Conservation (phyloP, 305 asterid species). For the Euphrasia arctica region DNA sequence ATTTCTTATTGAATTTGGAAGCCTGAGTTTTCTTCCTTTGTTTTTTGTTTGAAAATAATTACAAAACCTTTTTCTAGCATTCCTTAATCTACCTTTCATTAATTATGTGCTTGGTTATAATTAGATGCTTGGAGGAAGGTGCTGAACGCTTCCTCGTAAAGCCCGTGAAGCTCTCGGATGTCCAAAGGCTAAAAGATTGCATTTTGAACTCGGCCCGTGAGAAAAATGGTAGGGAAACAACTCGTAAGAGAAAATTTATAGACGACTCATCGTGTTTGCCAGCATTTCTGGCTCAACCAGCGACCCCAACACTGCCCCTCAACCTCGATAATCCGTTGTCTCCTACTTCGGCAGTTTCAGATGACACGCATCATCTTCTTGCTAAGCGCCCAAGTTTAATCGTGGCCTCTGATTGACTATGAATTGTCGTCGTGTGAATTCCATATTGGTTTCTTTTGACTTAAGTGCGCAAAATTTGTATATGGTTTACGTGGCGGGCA, state of each 20-base stretch:
- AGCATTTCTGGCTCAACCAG: neutral
- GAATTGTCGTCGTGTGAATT: neutral
- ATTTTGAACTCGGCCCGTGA: conserved; percentile 42
- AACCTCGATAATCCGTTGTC: neutral
- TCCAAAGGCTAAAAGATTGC: conserved; percentile 59
- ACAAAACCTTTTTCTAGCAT: neutral
- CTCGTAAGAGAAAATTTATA: conserved; percentile 44
- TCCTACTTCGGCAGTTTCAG: neutral
- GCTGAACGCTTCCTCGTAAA: conserved; percentile 82
- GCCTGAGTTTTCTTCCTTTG: neutral
- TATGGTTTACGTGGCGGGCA: neutral
- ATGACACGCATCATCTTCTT: conserved; percentile 25
- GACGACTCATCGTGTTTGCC: conserved; percentile 29
- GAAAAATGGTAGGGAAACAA: conserved; percentile 12
- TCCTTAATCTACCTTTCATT: neutral
- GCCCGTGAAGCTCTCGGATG: conserved; percentile 85
- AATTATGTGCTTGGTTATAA: neutral
- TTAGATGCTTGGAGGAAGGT: conserved; percentile 87
- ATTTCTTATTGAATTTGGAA: no score
- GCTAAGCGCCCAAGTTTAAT: conserved; percentile 35
- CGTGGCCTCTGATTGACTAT: conserved; percentile 5
- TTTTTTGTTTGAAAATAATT: neutral
- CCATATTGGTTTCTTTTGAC: neutral
- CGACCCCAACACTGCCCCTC: conserved; percentile 4
- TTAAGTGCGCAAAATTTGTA: neutral